Evolutionary conservation across 441 rosid species (phyloP).

Genomic region (Mallotus repandus): DNA sequence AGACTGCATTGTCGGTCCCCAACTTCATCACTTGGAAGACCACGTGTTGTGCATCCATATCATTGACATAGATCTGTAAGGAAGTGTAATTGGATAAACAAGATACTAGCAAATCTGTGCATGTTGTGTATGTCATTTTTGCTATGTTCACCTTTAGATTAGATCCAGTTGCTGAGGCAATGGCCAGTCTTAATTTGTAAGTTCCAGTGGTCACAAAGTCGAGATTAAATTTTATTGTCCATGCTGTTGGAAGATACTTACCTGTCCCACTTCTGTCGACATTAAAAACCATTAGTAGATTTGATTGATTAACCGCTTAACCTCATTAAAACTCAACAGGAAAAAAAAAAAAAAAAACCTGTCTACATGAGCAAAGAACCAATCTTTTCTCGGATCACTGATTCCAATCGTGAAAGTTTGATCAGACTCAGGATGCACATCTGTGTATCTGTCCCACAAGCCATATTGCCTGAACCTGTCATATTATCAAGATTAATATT

Average conservation of each 20-base stretch:
- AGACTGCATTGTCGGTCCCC: conserved; percentile 38
- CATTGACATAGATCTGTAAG: conserved; percentile 31
- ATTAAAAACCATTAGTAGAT: neutral
- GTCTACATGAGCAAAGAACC: conserved; percentile 46
- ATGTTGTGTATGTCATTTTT: neutral
- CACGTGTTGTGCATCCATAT: conserved; percentile 18
- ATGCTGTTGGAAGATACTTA: conserved; percentile 33
- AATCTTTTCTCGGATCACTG: conserved; percentile 30
- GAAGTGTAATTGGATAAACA: neutral
- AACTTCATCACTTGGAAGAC: conserved; percentile 34
- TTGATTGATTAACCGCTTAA: neutral
- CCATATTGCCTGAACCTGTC: conserved; percentile 43
- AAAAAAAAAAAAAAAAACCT: conserved; percentile 21
- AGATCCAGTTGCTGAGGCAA: conserved; percentile 40
- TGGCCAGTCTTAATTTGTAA: conserved; percentile 38
- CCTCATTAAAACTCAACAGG: neutral
- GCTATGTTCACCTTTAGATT: conserved; percentile 30
- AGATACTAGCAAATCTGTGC: neutral
- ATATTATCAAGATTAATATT: neutral
- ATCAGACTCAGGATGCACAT: conserved; percentile 34
- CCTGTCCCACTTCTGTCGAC: conserved; percentile 32
- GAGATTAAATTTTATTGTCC: conserved; percentile 36
- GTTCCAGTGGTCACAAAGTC: conserved; percentile 30
- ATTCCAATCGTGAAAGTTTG: conserved; percentile 36
- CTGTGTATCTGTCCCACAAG: conserved; percentile 45